Base-by-base conservation (phyloP, 148 eudicot genomes). In the Fallopia convolvulus region DNA sequence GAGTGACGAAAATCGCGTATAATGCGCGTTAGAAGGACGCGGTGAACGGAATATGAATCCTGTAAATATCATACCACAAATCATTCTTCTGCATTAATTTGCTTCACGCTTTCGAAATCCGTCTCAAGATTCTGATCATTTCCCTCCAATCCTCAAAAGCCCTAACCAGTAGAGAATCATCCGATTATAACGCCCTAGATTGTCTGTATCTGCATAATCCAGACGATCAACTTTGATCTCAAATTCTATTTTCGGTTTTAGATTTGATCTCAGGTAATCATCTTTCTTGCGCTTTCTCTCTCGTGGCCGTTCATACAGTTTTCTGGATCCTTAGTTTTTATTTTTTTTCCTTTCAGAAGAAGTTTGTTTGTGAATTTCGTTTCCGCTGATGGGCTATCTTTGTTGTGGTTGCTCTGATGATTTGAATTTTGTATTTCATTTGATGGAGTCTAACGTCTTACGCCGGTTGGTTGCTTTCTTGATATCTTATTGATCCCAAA, bases 31-130 rank as follows among this genome's bases (percentile, higher is more conserved):
- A 32, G 11, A 39, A 6, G 20, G 9, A 68, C 72, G 72, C 72
- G 72, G 46, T 0, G 36, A 32, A 36, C 36, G 21, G 46, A 36
- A 17, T 36, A 14, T 39, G 72, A 68, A 4, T 7, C 72, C 72
- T 66, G 20, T 66, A 66, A 33, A 66, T 32, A 66, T 33, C 10
- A 66, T 2, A 33, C 41, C 46, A 26, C 11, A 18, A 58, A 18
- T 5, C 18, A 0, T 2, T 65, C n/a, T 15, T 18, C 1, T 26
- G 13, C 33, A 61, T 61, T 61, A 1, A 61, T 61, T 23, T 21
- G 40, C 72, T 68, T 7, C 72, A 68, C 72, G 46, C 72, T 21
- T 30, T 68, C 72, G 36, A 68, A 68, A 4, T 68, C 46, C 41
- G 10, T 66, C 72, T 33, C n/a, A 66, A 10, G 9, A 61, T 18